phyloP scores from a whole-genome alignment of 1,139 yeast species.

The Pichia sp. region DNA sequence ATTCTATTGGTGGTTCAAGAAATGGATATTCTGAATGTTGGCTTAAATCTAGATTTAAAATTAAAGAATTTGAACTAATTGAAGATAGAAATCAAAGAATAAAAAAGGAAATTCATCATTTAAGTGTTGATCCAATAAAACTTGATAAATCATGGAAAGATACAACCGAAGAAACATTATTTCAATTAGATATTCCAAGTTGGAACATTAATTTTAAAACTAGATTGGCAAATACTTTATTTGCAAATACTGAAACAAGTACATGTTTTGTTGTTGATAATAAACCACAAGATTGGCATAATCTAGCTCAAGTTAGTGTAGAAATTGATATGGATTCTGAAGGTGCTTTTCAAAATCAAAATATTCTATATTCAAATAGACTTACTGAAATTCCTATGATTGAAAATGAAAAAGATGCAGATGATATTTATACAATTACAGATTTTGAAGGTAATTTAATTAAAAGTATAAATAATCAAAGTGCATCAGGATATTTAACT shows the following conservation, averaged over 20 bases:
- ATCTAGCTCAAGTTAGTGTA: slow-evolving; percentile 7
- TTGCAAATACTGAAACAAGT: slow-evolving; percentile 22
- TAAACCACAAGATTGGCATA: slow-evolving; percentile 6
- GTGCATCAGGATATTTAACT: slow-evolving; percentile 46
- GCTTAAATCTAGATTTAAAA: slow-evolving; percentile 33
- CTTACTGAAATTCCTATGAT: slow-evolving; percentile 17
- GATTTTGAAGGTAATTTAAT: slow-evolving; percentile 44
- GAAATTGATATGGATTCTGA: slow-evolving; percentile 1
- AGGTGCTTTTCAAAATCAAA: background rate
- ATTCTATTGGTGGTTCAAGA: slow-evolving; percentile 37
- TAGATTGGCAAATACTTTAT: slow-evolving; percentile 27
- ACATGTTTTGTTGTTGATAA: slow-evolving; percentile 22
- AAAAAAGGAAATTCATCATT: slow-evolving; percentile 9
- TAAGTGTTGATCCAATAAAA: slow-evolving; percentile 21
- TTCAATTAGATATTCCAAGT: slow-evolving; percentile 9
- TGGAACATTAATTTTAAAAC: slow-evolving; percentile 3
- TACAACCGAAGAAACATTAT: slow-evolving; percentile 3
- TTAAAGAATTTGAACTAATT: slow-evolving; percentile 19
- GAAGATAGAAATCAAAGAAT: slow-evolving; percentile 9
- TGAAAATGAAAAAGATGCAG: slow-evolving; percentile 11
- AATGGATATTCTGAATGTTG: slow-evolving; percentile 46
- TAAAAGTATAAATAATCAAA: slow-evolving; percentile 39
- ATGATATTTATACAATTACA: slow-evolving; percentile 32
- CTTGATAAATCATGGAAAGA: slow-evolving; percentile 24
- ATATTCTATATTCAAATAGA: slow-evolving; percentile 13